phyloP scores from a whole-genome alignment of 1,284 basidiomycete genomes.

The Ceratobasidium sp. region DNA sequence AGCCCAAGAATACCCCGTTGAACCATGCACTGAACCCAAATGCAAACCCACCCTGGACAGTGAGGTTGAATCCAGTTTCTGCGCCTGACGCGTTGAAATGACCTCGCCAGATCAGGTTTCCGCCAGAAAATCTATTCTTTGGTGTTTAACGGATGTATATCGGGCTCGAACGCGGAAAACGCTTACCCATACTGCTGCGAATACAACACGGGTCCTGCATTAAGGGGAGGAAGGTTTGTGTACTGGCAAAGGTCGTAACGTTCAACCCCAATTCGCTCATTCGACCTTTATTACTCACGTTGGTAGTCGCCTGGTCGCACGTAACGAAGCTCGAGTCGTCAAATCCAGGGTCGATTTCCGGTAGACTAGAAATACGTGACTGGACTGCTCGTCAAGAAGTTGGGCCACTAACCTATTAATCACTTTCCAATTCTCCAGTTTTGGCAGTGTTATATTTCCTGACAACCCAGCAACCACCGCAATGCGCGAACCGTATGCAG shows the following conservation, averaged over 20 bases:
- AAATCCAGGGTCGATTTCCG: conserved; percentile 58
- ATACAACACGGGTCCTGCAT: conserved; percentile 57
- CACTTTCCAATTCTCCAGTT: conserved; percentile 57
- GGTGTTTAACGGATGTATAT: conserved; percentile 20
- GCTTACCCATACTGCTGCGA: conserved; percentile 61
- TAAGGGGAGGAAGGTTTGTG: conserved; percentile 57
- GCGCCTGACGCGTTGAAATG: conserved; percentile 58
- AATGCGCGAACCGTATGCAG: conserved; percentile 52
- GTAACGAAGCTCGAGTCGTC: conserved; percentile 58
- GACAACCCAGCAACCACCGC: conserved; percentile 47
- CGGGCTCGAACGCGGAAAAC: not conserved
- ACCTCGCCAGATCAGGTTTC: conserved; percentile 61
- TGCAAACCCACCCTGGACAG: conserved; percentile 59
- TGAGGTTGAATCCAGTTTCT: conserved; percentile 57
- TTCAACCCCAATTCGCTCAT: not conserved
- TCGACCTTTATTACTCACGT: conserved; percentile 51
- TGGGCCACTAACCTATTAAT: not conserved
- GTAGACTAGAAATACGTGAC: conserved; percentile 53
- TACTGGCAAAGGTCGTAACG: conserved; percentile 51
- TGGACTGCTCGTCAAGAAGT: not conserved
- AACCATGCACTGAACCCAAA: conserved; percentile 62
- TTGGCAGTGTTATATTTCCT: conserved; percentile 51
- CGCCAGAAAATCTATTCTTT: conserved; percentile 56
- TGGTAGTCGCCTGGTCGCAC: conserved; percentile 57
- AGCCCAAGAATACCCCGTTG: conserved; percentile 61